phyloP scores from a whole-genome alignment of 495 filamentous ascomycete species.

The Bacidia gigantensis region DNA sequence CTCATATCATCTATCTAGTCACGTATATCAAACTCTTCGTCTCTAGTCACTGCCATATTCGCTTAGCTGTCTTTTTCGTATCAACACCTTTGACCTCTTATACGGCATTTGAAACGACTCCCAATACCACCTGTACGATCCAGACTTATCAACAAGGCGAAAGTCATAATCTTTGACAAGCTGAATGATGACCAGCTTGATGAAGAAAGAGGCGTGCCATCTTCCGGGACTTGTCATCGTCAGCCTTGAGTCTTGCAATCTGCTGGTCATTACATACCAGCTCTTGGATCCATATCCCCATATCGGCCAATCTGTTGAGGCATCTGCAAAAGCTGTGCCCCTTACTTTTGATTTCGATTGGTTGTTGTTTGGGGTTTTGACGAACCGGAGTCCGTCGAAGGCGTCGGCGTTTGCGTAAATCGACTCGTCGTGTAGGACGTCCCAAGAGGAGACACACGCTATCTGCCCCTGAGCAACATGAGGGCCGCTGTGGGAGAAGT shows the following conservation, averaged over 20 bases:
- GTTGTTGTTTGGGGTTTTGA: neutral
- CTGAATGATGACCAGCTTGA: neutral
- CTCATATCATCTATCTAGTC: too few species aligned
- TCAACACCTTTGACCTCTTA: neutral
- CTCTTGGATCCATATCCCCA: neutral
- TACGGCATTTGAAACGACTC: slow-evolving; percentile 9
- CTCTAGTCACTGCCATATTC: too few species aligned
- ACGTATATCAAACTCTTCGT: too few species aligned
- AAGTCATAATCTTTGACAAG: slow-evolving; percentile 1
- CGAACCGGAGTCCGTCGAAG: slow-evolving; percentile 2
- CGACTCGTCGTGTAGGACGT: slow-evolving; percentile 5
- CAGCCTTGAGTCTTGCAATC: too few species aligned
- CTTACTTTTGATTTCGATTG: neutral
- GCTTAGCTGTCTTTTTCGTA: too few species aligned
- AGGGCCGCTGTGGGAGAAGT: slow-evolving; percentile 5
- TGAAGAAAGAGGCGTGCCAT: slow-evolving; percentile 3
- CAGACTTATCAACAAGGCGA: neutral
- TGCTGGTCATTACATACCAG: neutral
- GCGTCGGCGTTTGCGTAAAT: neutral
- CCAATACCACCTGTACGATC: slow-evolving; percentile 5
- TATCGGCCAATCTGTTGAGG: slow-evolving; percentile 3
- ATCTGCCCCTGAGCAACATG: slow-evolving; percentile 6
- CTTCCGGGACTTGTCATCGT: neutral
- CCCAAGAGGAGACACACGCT: slow-evolving; percentile 8
- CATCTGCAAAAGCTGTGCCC: neutral